Evolutionary conservation across 257 asterid genomes (phyloP).

Genomic region (Solanum pinnatisectum): DNA sequence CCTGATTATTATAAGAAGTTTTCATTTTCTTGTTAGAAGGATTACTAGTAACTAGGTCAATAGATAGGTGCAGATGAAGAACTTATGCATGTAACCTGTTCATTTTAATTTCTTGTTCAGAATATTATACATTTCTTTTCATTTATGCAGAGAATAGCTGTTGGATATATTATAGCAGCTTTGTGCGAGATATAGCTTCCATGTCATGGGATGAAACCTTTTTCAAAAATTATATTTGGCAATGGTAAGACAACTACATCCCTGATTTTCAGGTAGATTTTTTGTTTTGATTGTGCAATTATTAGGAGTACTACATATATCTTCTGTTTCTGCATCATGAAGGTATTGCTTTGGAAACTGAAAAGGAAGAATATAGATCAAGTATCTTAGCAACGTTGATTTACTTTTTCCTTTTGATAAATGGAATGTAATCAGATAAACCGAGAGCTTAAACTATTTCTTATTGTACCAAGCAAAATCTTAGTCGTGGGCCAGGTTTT

Average conservation of each 20-base stretch:
- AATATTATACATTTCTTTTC: neutral
- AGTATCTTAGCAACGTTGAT: too few species aligned
- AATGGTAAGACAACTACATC: conserved; percentile 47
- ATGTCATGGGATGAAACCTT: conserved; percentile 30
- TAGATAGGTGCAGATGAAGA: neutral
- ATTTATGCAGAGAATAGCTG: conserved; percentile 58
- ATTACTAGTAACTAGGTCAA: neutral
- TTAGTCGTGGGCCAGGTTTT: neutral
- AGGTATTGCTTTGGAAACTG: neutral
- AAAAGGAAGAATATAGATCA: too few species aligned
- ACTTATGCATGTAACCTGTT: neutral
- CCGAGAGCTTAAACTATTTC: too few species aligned
- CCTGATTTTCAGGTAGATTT: neutral
- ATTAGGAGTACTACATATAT: neutral
- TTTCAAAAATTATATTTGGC: conserved; percentile 27
- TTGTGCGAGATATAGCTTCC: conserved; percentile 79
- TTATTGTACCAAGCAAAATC: too few species aligned
- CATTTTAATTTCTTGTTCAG: neutral
- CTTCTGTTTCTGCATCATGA: neutral
- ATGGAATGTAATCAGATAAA: too few species aligned
- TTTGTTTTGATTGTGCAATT: neutral
- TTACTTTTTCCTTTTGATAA: too few species aligned
- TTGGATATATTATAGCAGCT: conserved; percentile 63
- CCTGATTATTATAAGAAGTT: neutral
- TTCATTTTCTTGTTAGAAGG: neutral